Conservation (phyloP, 768 basidiomycete genomes). For the Suillus occidentalis region DNA sequence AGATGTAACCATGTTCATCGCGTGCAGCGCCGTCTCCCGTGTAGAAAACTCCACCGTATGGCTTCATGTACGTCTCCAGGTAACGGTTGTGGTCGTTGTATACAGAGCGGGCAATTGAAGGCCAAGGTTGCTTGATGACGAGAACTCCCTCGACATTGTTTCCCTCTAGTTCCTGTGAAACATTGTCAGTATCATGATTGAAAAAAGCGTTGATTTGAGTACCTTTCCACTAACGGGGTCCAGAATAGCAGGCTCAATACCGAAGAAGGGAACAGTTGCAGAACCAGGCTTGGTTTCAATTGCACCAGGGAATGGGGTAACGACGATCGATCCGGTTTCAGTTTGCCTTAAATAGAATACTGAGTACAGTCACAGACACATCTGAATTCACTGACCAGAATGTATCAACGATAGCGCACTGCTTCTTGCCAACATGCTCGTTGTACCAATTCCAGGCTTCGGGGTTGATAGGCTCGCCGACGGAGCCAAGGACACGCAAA, state of each 20-base stretch:
- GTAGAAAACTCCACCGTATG: slow-evolving; percentile 90
- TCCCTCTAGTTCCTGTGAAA: slow-evolving; percentile 60
- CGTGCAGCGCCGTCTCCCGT: slow-evolving; percentile 98
- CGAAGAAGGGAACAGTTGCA: slow-evolving; percentile 98
- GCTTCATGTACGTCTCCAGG: slow-evolving; percentile 77
- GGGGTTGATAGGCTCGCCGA: slow-evolving; percentile 98
- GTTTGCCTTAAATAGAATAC: slow-evolving; percentile 67
- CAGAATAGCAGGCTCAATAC: slow-evolving; percentile 84
- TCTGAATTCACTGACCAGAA: slow-evolving; percentile 57
- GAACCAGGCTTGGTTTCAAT: slow-evolving; percentile 95
- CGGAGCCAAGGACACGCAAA: slow-evolving; percentile 85
- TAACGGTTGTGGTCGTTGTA: slow-evolving; percentile 90
- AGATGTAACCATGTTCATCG: slow-evolving; percentile 95
- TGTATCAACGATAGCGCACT: slow-evolving; percentile 94
- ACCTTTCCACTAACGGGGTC: slow-evolving; percentile 79
- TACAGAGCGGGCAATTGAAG: slow-evolving; percentile 90
- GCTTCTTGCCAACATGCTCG: slow-evolving; percentile 82
- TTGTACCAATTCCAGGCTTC: slow-evolving; percentile 99
- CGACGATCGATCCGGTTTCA: slow-evolving; percentile 93
- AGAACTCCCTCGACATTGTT: slow-evolving; percentile 90
- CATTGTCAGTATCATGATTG: slow-evolving; percentile 5
- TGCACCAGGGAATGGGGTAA: slow-evolving; percentile 95
- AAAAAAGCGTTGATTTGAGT: slow-evolving; percentile 9
- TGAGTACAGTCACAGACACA: not conserved
- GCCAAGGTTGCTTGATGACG: slow-evolving; percentile 86